These are phyloP conservation scores for Entonaema liquescens DNA, from an alignment of 495 filamentous ascomycete species.

Conservation along the genomic window DNA sequence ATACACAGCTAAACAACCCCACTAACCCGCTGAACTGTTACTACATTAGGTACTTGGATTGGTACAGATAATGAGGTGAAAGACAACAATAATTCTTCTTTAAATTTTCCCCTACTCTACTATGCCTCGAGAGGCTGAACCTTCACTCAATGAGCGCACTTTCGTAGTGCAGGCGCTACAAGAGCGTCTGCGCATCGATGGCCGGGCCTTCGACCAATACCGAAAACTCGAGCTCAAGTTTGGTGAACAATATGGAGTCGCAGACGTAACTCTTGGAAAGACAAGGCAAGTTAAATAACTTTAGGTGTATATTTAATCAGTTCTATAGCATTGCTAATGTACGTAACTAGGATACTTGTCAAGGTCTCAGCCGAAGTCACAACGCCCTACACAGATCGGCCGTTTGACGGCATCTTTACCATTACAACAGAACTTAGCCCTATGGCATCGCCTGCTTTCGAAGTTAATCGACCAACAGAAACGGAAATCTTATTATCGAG, in stretches of 20 bases:
- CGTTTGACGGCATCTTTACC: slow-evolving; percentile 92
- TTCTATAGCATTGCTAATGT: not conserved
- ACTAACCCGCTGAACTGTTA: slow-evolving; percentile 35
- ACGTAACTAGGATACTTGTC: slow-evolving; percentile 72
- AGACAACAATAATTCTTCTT: slow-evolving; percentile 9
- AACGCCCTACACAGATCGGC: slow-evolving; percentile 83
- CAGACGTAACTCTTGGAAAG: slow-evolving; percentile 88
- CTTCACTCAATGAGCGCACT: slow-evolving; percentile 78
- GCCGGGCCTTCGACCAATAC: slow-evolving; percentile 78
- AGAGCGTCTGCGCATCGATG: slow-evolving; percentile 82
- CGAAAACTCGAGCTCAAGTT: slow-evolving; percentile 80
- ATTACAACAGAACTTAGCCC: slow-evolving; percentile 89
- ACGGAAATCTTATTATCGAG: slow-evolving; percentile 85
- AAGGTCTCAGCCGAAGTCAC: slow-evolving; percentile 89
- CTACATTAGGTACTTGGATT: slow-evolving; percentile 14
- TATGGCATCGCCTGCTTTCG: slow-evolving; percentile 93
- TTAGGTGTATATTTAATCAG: not conserved
- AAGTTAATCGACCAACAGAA: slow-evolving; percentile 81
- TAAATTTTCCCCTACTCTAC: slow-evolving; percentile 26
- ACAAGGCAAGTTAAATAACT: slow-evolving; percentile 68
- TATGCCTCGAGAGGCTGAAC: slow-evolving; percentile 91
- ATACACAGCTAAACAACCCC: slow-evolving; percentile 27
- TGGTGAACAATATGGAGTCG: slow-evolving; percentile 89
- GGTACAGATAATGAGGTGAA: slow-evolving; percentile 29
- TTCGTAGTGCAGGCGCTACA: slow-evolving; percentile 80